Evolutionary conservation across 306 rosid genomes (phyloP).

Genomic region (Neltuma alba): DNA sequence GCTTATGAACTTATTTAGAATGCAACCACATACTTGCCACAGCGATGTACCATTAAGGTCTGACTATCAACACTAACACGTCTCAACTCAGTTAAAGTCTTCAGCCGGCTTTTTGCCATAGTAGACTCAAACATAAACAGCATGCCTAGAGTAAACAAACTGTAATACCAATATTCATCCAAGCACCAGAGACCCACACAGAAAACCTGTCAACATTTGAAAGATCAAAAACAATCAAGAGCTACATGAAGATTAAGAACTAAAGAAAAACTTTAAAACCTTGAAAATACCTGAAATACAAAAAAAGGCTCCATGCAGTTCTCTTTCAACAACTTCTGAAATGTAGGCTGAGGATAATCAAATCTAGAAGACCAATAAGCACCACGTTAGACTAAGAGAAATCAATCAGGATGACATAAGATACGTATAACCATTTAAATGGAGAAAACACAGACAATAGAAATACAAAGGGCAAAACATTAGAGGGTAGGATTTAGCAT

Average conservation of each 20-base stretch:
- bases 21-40: constrained; percentile 86
- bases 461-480: not conserved
- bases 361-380: constrained; percentile 67
- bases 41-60: constrained; percentile 88
- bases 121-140: constrained; percentile 97
- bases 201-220: constrained; percentile 64
- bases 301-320: constrained; percentile 98
- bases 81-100: constrained; percentile 93
- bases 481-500: not conserved
- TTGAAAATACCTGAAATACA: constrained; percentile 78
- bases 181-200: constrained; percentile 99
- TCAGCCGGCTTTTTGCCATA: constrained; percentile 97
- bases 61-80: constrained; percentile 97
- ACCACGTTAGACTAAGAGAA: constrained; percentile 19
- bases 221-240: constrained; percentile 26
- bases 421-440: constrained; percentile 2
- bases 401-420: constrained; percentile 6
- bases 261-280: not conserved
- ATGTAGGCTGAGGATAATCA: constrained; percentile 97
- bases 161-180: constrained; percentile 99
- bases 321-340: constrained; percentile 95
- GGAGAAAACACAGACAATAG: constrained; percentile 18
- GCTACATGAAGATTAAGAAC: constrained; percentile 25
- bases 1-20: constrained; percentile 14
- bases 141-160: constrained; percentile 96